A percentile compares a stretch with the other conserved stretches of the same genome.
phyloP scores from a whole-genome alignment of 1,284 basidiomycete species.

The Schizopora paradoxa region DNA sequence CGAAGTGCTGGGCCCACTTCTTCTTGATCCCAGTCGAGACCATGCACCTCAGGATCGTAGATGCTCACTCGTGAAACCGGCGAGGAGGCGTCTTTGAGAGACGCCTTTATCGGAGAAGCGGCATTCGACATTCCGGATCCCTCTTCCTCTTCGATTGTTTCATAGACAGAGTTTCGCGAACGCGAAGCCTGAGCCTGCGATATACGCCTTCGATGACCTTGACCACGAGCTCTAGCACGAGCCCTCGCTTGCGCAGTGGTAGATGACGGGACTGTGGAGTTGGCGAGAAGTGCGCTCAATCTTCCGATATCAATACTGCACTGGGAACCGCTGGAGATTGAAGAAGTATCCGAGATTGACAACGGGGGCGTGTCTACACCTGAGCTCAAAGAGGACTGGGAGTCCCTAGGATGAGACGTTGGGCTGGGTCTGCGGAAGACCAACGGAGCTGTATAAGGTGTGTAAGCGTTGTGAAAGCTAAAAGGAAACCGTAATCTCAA shows the following conservation, averaged over 20 bases:
- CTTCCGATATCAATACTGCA: conserved; percentile 69
- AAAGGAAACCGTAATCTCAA: conserved; percentile 12
- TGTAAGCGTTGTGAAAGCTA: conserved; percentile 17
- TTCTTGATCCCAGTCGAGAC: conserved; percentile 60
- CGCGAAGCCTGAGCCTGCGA: conserved; percentile 59
- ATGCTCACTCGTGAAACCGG: conserved; percentile 35
- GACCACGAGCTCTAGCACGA: conserved; percentile 47
- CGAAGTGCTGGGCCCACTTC: conserved; percentile 53
- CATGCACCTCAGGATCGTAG: conserved; percentile 50
- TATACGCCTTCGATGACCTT: conserved; percentile 63
- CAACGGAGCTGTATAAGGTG: conserved; percentile 32
- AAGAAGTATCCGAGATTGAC: conserved; percentile 57
- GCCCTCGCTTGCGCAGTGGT: conserved; percentile 27
- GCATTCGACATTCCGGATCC: conserved; percentile 33
- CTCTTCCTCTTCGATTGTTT: conserved; percentile 77
- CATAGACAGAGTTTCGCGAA: conserved; percentile 62
- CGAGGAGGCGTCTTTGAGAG: conserved; percentile 15
- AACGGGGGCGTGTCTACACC: conserved; percentile 68
- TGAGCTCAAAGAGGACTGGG: conserved; percentile 53
- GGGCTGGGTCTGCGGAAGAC: conserved; percentile 56
- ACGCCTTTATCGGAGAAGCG: conserved; percentile 29
- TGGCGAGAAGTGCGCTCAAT: conserved; percentile 50
- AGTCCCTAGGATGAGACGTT: conserved; percentile 55
- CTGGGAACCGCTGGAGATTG: conserved; percentile 62
- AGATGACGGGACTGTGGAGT: conserved; percentile 36